Percentiles rank a stretch among this genome's conserved stretches.
phyloP scores from a whole-genome alignment of 2,329 filamentous ascomycete genomes.

The Fusarium papillatum region DNA sequence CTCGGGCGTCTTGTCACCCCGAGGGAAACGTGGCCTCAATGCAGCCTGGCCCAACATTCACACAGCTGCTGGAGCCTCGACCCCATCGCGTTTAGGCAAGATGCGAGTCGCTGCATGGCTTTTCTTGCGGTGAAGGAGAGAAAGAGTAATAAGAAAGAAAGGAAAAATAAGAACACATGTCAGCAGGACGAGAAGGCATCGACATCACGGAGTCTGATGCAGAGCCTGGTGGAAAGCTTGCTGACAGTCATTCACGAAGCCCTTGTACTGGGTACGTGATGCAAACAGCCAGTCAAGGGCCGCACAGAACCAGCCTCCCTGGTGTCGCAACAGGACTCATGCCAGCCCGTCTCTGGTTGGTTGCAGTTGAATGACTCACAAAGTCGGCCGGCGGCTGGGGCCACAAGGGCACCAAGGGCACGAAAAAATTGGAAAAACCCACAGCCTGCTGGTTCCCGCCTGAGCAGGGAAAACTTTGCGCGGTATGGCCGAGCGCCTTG shows the following conservation, averaged over 20 bases:
- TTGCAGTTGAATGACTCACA: conserved; percentile 44
- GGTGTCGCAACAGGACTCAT: conserved; percentile 37
- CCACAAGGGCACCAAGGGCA: conserved; percentile 28
- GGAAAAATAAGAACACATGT: neutral
- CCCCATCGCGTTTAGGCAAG: conserved; percentile 4
- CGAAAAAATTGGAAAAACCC: conserved; percentile 39
- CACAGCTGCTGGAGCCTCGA: neutral
- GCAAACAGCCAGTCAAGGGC: conserved; percentile 47
- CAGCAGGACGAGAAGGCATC: conserved; percentile 5
- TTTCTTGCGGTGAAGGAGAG: neutral
- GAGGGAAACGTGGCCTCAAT: conserved; percentile 37
- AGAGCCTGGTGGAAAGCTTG: conserved; percentile 15
- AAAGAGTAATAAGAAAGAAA: neutral
- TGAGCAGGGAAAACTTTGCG: conserved; percentile 30
- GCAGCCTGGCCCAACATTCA: conserved; percentile 1
- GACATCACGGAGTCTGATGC: conserved; percentile 27
- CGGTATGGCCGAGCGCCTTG: conserved; percentile 29
- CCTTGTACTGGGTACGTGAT: conserved; percentile 42
- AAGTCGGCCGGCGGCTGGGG: conserved; percentile 36
- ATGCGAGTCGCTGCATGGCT: neutral
- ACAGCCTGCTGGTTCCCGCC: conserved; percentile 34
- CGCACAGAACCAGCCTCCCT: conserved; percentile 48
- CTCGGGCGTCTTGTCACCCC: conserved; percentile 32
- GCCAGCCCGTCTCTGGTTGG: conserved; percentile 40
- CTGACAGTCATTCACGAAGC: conserved; percentile 12